Conservation (phyloP, 139 green algal genomes). For the Diplosphaera chodatii region DNA sequence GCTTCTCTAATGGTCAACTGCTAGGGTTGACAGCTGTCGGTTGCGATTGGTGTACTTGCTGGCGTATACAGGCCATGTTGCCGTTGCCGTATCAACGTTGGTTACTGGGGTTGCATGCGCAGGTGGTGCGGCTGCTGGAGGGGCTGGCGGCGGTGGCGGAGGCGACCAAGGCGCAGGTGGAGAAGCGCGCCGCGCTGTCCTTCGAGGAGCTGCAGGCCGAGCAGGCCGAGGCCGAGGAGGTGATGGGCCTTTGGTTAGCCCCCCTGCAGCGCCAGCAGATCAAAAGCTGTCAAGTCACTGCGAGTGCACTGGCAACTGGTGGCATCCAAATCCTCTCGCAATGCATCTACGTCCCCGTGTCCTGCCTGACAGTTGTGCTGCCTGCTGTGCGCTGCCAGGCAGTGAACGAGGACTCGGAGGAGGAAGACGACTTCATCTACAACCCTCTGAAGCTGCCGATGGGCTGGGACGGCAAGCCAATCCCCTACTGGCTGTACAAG, state of each 20-base stretch:
- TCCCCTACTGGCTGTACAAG: constrained; percentile 99
- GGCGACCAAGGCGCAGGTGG: constrained; percentile 75
- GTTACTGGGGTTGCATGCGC: not conserved
- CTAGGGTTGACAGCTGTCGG: too few species aligned
- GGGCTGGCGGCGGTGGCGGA: constrained; percentile 57
- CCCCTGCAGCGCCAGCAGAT: too few species aligned
- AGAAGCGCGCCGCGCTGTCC: constrained; percentile 90
- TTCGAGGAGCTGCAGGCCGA: constrained; percentile 84
- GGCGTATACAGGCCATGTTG: too few species aligned
- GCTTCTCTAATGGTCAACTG: too few species aligned
- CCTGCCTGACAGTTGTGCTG: too few species aligned
- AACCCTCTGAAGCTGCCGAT: constrained; percentile 99
- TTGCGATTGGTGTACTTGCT: too few species aligned
- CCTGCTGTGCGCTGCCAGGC: not conserved
- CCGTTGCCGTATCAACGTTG: not conserved
- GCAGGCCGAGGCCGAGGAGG: constrained; percentile 43
- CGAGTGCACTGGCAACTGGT: too few species aligned
- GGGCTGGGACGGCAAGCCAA: constrained; percentile 99
- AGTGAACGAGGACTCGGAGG: constrained; percentile 52
- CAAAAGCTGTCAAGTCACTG: too few species aligned
- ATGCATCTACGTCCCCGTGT: too few species aligned
- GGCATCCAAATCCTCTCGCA: not conserved
- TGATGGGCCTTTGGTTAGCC: constrained; percentile 41
- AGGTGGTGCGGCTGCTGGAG: constrained; percentile 28
- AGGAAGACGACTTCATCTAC: constrained; percentile 90